phyloP scores from a whole-genome alignment of 73 alveolate species.

The Paramecium caudatum region DNA sequence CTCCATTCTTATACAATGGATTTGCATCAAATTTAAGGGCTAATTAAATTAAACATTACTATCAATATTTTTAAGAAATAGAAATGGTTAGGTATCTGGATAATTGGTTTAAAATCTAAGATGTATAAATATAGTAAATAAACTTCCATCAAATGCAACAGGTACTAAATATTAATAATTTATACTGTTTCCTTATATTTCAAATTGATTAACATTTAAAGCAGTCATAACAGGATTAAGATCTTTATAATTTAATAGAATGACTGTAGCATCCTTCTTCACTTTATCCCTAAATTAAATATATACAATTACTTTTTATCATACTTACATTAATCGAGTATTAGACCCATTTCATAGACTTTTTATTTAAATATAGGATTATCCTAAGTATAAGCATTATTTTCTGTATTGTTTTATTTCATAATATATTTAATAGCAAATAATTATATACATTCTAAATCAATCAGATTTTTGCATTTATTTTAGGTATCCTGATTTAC shows the following conservation, averaged over 20 bases:
- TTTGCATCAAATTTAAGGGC: neutral
- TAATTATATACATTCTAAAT: conserved; percentile 81
- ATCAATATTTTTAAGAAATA: conserved; percentile 36
- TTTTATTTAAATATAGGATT: conserved; percentile 23
- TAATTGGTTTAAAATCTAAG: conserved; percentile 2
- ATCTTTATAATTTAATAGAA: neutral
- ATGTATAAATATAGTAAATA: neutral
- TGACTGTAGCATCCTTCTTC: neutral
- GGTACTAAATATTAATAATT: conserved; percentile 1
- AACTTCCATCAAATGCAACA: neutral
- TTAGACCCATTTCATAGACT: neutral
- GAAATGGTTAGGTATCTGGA: neutral
- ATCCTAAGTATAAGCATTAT: neutral
- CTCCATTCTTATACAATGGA: neutral
- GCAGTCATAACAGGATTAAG: conserved; percentile 18
- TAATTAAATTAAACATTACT: neutral
- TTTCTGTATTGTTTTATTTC: conserved; percentile 40
- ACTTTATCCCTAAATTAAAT: conserved; percentile 19
- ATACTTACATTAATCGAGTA: conserved; percentile 27
- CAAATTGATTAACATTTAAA: neutral
- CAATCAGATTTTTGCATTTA: conserved; percentile 89
- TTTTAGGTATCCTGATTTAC: no score
- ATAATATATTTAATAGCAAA: conserved; percentile 77
- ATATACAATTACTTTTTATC: neutral
- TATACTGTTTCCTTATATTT: conserved; percentile 46